phyloP scores from a whole-genome alignment of 148 eudicot genomes.

The Cornus kousa region DNA sequence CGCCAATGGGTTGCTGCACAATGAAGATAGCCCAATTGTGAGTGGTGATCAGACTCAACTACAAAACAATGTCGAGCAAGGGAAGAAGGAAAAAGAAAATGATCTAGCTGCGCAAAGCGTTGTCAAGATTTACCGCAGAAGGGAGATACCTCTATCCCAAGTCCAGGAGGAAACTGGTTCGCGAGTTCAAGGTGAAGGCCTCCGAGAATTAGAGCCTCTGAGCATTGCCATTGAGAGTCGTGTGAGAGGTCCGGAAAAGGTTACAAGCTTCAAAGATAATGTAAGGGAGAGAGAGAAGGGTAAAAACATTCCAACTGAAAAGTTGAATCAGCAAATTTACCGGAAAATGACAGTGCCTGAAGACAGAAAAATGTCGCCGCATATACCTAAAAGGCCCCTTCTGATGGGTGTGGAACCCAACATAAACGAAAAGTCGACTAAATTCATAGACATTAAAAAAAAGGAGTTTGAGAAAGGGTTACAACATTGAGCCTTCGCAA shows the following conservation, averaged over 20 bases:
- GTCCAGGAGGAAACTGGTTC: neutral
- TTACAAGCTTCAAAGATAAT: neutral
- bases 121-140: too few relatives aligned
- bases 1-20: neutral
- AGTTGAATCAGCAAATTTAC: too few relatives aligned
- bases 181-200: neutral
- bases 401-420: slow-evolving; percentile 1
- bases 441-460: slow-evolving; percentile 21
- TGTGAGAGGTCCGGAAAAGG: neutral
- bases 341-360: too few relatives aligned
- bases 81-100: too few relatives aligned
- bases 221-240: neutral
- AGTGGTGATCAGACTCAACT: neutral
- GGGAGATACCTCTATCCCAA: neutral
- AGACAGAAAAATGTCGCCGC: neutral
- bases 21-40: neutral
- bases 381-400: neutral
- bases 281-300: neutral
- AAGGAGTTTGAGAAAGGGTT: slow-evolving; percentile 15
- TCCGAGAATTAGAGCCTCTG: too few relatives aligned
- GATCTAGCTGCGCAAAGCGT: too few relatives aligned
- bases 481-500: neutral
- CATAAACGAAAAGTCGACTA: slow-evolving; percentile 32
- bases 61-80: too few relatives aligned
- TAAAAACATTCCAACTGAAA: neutral